Conservation (phyloP, 1,284 basidiomycete genomes). For the Sporisorium sorghi region DNA sequence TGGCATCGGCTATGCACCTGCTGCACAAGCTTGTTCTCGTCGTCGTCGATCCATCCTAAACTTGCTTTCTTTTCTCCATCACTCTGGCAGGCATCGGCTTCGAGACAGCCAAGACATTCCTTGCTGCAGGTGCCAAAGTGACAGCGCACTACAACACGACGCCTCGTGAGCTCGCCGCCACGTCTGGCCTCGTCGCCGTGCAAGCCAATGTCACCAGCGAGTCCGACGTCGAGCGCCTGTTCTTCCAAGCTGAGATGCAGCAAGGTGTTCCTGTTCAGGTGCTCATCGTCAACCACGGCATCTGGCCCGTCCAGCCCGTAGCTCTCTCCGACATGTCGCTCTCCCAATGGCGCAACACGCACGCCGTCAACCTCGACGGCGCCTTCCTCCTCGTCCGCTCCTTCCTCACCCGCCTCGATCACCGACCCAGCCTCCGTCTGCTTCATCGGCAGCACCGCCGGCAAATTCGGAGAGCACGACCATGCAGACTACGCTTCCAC, state of each 20-base stretch:
- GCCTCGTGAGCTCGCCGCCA: slow-evolving; percentile 70
- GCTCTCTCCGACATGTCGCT: slow-evolving; percentile 76
- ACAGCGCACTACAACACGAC: slow-evolving; percentile 80
- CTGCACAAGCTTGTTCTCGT: neutral
- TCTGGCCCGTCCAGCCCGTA: slow-evolving; percentile 71
- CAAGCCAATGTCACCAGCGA: slow-evolving; percentile 77
- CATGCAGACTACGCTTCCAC: slow-evolving; percentile 53
- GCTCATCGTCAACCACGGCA: slow-evolving; percentile 77
- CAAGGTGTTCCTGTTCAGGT: slow-evolving; percentile 72
- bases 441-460: slow-evolving; percentile 78
- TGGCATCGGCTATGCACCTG: slow-evolving; percentile 3
- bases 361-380: slow-evolving; percentile 76
- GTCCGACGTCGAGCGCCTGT: slow-evolving; percentile 72
- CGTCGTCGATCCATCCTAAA: neutral
- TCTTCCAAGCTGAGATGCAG: slow-evolving; percentile 41
- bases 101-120: slow-evolving; percentile 42
- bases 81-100: slow-evolving; percentile 36
- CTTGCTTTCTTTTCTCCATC: neutral
- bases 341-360: slow-evolving; percentile 76
- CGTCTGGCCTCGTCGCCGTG: slow-evolving; percentile 70
- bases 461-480: slow-evolving; percentile 79
- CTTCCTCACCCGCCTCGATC: slow-evolving; percentile 74
- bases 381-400: slow-evolving; percentile 77
- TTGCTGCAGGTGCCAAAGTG: slow-evolving; percentile 74
- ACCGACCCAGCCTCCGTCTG: slow-evolving; percentile 76